Evolutionary conservation across 2,329 filamentous ascomycete species (phyloP).

Genomic region (Diaporthe citrichinensis): DNA sequence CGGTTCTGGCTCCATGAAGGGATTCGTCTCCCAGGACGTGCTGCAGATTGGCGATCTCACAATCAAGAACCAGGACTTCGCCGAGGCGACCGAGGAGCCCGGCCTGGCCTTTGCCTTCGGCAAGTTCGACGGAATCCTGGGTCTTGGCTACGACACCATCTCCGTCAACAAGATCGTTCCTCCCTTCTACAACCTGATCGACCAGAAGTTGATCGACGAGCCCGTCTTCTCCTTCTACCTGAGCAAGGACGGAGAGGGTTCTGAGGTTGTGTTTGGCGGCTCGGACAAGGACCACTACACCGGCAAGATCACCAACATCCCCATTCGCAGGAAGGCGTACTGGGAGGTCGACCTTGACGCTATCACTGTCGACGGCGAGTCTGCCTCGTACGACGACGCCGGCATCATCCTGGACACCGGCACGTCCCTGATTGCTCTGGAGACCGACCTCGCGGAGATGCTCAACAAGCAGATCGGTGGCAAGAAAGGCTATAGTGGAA

Average conservation of each 20-base stretch:
- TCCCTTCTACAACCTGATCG: slow-evolving; percentile 95
- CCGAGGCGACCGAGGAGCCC: slow-evolving; percentile 95
- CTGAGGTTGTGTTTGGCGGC: slow-evolving; percentile 92
- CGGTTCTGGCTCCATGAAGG: slow-evolving; percentile 93
- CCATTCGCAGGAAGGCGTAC: slow-evolving; percentile 97
- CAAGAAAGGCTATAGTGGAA: slow-evolving; percentile 97
- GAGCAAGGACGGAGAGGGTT: slow-evolving; percentile 80
- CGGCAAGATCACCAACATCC: slow-evolving; percentile 92
- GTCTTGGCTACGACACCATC: slow-evolving; percentile 94
- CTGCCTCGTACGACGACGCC: slow-evolving; percentile 91
- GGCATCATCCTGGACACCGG: slow-evolving; percentile 98
- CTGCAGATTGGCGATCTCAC: slow-evolving; percentile 90
- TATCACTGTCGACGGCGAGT: slow-evolving; percentile 88
- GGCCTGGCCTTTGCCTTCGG: slow-evolving; percentile 98
- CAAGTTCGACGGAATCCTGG: slow-evolving; percentile 96
- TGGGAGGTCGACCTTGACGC: slow-evolving; percentile 98
- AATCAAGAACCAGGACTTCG: slow-evolving; percentile 93
- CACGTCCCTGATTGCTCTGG: slow-evolving; percentile 96
- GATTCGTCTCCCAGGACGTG: slow-evolving; percentile 92
- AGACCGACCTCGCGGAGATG: slow-evolving; percentile 91
- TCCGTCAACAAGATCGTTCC: slow-evolving; percentile 96
- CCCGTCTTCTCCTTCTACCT: slow-evolving; percentile 98
- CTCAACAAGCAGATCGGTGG: slow-evolving; percentile 98
- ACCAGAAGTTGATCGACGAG: slow-evolving; percentile 91
- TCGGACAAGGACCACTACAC: slow-evolving; percentile 84